A percentile compares a stretch with the other conserved stretches of the same genome.
These are phyloP conservation scores for Warburgia ugandensis DNA, from an alignment of 164 flowering plant genomes.

Conservation along the genomic window DNA sequence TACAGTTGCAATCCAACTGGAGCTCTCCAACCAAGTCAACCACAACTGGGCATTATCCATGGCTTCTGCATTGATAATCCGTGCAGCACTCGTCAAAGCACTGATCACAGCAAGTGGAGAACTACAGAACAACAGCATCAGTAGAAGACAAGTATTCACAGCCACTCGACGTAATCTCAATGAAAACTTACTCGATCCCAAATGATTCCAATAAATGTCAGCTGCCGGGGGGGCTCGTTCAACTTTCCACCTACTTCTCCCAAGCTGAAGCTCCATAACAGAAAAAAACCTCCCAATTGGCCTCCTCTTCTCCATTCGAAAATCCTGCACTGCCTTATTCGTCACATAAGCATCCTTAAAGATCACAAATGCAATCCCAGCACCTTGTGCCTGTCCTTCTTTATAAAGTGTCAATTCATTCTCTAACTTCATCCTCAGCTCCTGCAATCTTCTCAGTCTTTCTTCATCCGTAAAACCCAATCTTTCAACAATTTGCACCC, in stretches of 20 bases:
- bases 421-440: conserved; percentile 65
- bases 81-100: conserved; percentile 74
- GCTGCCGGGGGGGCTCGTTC: conserved; percentile 91
- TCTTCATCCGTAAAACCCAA: conserved; percentile 80
- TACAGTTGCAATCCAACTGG: conserved; percentile 84
- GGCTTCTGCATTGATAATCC: conserved; percentile 93
- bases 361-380: conserved; percentile 93
- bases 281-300: conserved; percentile 82
- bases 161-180: conserved; percentile 68
- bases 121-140: conserved; percentile 85
- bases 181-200: conserved; percentile 73
- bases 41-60: conserved; percentile 84
- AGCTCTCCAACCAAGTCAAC: conserved; percentile 84
- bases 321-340: conserved; percentile 91
- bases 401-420: conserved; percentile 62
- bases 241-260: conserved; percentile 89
- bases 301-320: conserved; percentile 66
- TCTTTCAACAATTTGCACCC: conserved; percentile 27
- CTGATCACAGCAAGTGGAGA: conserved; percentile 94
- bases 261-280: conserved; percentile 69
- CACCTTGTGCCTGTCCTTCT: conserved; percentile 82
- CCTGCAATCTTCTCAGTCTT: conserved; percentile 65
- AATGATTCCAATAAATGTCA: conserved; percentile 92
- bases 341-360: conserved; percentile 90
- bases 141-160: conserved; percentile 73